Conservation (phyloP, 2,329 filamentous ascomycete species). For the Fusarium pseudograminearum region DNA sequence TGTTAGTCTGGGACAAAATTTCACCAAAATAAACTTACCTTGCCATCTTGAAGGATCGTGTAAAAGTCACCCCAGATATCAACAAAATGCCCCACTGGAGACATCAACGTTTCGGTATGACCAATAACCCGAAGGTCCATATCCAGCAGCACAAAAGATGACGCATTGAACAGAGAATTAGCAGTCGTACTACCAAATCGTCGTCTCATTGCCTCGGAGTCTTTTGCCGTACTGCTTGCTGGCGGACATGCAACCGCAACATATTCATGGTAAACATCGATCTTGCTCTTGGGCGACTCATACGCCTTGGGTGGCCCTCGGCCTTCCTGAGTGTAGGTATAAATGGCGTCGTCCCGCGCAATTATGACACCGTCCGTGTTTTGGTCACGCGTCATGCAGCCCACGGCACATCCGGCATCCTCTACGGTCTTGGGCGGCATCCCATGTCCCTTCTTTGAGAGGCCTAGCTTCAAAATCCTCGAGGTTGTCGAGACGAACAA, state of each 20-base stretch:
- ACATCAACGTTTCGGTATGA: slow-evolving; percentile 86
- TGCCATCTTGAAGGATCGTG: slow-evolving; percentile 90
- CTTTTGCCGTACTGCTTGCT: slow-evolving; percentile 62
- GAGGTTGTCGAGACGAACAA: slow-evolving; percentile 94
- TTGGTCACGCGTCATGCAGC: slow-evolving; percentile 91
- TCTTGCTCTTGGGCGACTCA: slow-evolving; percentile 87
- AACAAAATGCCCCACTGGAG: slow-evolving; percentile 83
- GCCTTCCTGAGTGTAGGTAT: slow-evolving; percentile 89
- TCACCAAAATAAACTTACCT: slow-evolving; percentile 64
- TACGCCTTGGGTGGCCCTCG: slow-evolving; percentile 90
- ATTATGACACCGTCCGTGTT: slow-evolving; percentile 87
- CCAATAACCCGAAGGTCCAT: slow-evolving; percentile 90
- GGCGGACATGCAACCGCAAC: slow-evolving; percentile 87
- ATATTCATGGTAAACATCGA: slow-evolving; percentile 86
- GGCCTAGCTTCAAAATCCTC: slow-evolving; percentile 85
- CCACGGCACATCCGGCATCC: slow-evolving; percentile 89
- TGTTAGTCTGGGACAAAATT: slow-evolving; percentile 24
- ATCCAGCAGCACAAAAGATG: slow-evolving; percentile 91
- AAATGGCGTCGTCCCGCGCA: slow-evolving; percentile 94
- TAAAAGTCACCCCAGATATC: slow-evolving; percentile 93
- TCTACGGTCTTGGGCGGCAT: slow-evolving; percentile 90
- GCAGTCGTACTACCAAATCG: slow-evolving; percentile 77
- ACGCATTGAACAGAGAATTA: slow-evolving; percentile 86
- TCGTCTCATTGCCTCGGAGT: slow-evolving; percentile 72
- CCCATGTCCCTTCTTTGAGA: slow-evolving; percentile 89